These are phyloP conservation scores for Fibroporia radiculosa DNA, from an alignment of 768 basidiomycete genomes.

Conservation along the genomic window DNA sequence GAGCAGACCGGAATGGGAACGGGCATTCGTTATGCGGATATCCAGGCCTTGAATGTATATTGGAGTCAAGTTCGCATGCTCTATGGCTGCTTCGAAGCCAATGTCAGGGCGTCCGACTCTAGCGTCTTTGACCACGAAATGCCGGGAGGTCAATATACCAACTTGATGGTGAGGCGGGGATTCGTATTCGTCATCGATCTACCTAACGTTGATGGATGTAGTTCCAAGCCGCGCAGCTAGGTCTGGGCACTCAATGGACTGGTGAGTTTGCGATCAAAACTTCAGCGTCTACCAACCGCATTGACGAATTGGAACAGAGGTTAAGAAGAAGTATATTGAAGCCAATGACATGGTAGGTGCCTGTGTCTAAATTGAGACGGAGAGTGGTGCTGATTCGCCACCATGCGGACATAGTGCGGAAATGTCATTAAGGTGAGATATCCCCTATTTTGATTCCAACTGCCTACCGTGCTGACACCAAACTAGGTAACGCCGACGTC, in stretches of 20 bases:
- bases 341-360: slow-evolving; percentile 85
- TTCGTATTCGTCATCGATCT: slow-evolving; percentile 6
- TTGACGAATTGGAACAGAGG: slow-evolving; percentile 39
- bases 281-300: too few species aligned
- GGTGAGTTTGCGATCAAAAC: slow-evolving; percentile 33
- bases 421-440: slow-evolving; percentile 81
- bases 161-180: slow-evolving; percentile 66
- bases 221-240: slow-evolving; percentile 99
- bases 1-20: slow-evolving; percentile 93
- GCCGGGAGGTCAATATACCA: slow-evolving; percentile 96
- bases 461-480: slow-evolving; percentile 2
- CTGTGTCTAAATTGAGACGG: slow-evolving; percentile 3
- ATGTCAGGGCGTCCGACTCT: slow-evolving; percentile 93
- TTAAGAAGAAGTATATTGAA: slow-evolving; percentile 98
- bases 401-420: slow-evolving; percentile 56
- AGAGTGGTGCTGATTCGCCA: neutral
- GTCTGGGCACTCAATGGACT: slow-evolving; percentile 94
- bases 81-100: slow-evolving; percentile 96
- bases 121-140: slow-evolving; percentile 99
- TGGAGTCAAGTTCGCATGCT: slow-evolving; percentile 97
- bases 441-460: neutral
- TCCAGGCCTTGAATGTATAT: slow-evolving; percentile 94
- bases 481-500: slow-evolving; percentile 90
- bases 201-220: slow-evolving; percentile 24
- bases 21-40: slow-evolving; percentile 94